Base-by-base conservation (phyloP, 768 basidiomycete species). In the Lentinula sp. region DNA sequence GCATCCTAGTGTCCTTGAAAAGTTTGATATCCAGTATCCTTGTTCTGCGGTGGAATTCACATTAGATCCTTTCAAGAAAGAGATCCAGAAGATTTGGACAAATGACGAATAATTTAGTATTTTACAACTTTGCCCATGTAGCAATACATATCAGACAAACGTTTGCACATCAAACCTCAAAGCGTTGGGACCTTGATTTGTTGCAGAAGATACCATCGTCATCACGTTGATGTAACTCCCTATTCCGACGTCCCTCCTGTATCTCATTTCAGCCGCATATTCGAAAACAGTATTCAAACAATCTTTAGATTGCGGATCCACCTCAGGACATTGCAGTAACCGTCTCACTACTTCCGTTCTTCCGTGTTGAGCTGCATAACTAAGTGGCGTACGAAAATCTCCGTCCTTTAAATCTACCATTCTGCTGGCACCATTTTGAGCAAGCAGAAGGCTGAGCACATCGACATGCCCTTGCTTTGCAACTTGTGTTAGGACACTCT, bases 21-120 rank as follows among this genome's bases (percentile, higher is more conserved):
- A 93, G 69, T 99, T 96, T 73, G 95, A 98, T 73, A 89, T 98
- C 63, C 84, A 83, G 45, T 95, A 91, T 76, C 96, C 96, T 18
- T 98, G 95, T 76, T 98, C 95, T 37, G 88, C 88, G 6, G 76
- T 99, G 60, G 96, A 99, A 79, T 94, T 99, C 73, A 89, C 88
- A 35, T 79, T 98, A 49, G 95, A 98, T 73, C 91, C 91, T n/a
- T 93, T 99, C 81, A 87, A 90, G 77, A 91, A 88, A 73, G 79
- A 81, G 66, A 79, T 80, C 77, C 77, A 81, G 46, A 78, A 76
- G 68, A 73, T 82, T 61, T 85, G 82, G 82, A 83, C 80, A 52
- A 81, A 81, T 60, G 79, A 81, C 5, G 78, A 82, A 62, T 78
- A 73, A 54, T n/a, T n/a, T 54, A 41, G 53, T 37, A 37, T 39